A percentile compares a stretch with the other conserved stretches of the same genome.
Conservation (phyloP, 495 filamentous ascomycete genomes). For the Podospora comata region DNA sequence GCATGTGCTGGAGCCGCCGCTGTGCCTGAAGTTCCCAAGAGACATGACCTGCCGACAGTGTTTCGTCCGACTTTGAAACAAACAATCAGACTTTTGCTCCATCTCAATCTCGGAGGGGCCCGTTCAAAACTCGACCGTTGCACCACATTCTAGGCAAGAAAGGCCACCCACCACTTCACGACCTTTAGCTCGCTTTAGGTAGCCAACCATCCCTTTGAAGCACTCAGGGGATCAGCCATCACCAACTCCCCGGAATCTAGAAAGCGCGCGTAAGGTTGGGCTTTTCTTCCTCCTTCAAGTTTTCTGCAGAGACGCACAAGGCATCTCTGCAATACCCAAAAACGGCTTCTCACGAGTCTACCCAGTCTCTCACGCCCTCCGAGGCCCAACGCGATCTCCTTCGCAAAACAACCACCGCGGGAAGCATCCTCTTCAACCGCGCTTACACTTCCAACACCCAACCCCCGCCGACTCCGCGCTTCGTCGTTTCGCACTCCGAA, state of each 20-base stretch:
- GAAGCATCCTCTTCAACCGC: conserved; percentile 44
- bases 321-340: conserved; percentile 29
- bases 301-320: conserved; percentile 26
- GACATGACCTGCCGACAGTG: conserved; percentile 12
- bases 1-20: background rate
- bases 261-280: conserved; percentile 14
- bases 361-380: conserved; percentile 17
- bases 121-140: background rate
- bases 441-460: conserved; percentile 28
- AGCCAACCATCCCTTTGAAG: background rate
- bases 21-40: background rate
- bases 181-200: no score
- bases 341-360: conserved; percentile 32
- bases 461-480: conserved; percentile 28
- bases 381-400: conserved; percentile 17
- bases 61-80: conserved; percentile 20
- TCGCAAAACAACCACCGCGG: conserved; percentile 34
- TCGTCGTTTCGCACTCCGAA: conserved; percentile 22
- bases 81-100: conserved; percentile 1
- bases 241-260: background rate
- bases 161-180: no score
- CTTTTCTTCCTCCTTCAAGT: conserved; percentile 9
- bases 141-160: background rate
- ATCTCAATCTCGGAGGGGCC: conserved; percentile 14
- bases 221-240: background rate